Base-by-base conservation (phyloP, 2,329 filamentous ascomycete species). In the Colletotrichum orchidophilum region DNA sequence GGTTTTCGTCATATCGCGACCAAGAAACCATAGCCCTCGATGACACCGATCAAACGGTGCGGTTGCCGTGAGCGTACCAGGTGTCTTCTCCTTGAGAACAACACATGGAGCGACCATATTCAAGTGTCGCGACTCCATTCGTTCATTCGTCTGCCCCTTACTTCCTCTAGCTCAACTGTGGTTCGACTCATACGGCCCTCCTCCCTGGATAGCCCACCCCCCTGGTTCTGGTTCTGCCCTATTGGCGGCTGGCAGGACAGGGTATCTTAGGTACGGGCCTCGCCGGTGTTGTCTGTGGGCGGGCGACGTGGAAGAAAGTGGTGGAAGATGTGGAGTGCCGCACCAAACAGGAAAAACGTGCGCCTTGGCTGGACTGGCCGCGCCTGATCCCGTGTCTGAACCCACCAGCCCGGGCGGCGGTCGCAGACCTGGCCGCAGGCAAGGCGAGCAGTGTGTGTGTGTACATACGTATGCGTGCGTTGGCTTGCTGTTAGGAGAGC, bases 371-470 rank as follows among this genome's bases (percentile, higher is more conserved):
- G 50, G 49, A 58, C 35, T 63, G 67, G 53, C 39, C 67, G 46
- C 63, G 63, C 55, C 71, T 73, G 57, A 62, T 64, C 59, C 71
- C 69, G 68, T 73, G 49, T 61, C 35, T 57, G 59, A 72, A 67
- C 63, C 71, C 70, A 67, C 71, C 68, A 67, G 59, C 62, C 71
- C 69, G 71, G 71, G 69, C 64, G 55, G 68, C 35, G 72, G 72
- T 69, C 64, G 72, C 72, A 73, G 72, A 72, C 62, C 55, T 72
- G 72, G 72, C 72, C 72, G 69, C 72, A 73, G 64, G 21, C 69
- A 63, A 27, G 60, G 53, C 63, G 33, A 63, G 24, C 54, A 39
- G 35, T 63, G 58, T 53, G 63, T 66, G n/a, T 26, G 42, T 31
- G 60, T 24, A 4, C 5, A 4, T 52, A n/a, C 13, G 49, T 53